Evolutionary conservation across 306 rosid species (phyloP).

Genomic region (Sechiopsis laciniata): DNA sequence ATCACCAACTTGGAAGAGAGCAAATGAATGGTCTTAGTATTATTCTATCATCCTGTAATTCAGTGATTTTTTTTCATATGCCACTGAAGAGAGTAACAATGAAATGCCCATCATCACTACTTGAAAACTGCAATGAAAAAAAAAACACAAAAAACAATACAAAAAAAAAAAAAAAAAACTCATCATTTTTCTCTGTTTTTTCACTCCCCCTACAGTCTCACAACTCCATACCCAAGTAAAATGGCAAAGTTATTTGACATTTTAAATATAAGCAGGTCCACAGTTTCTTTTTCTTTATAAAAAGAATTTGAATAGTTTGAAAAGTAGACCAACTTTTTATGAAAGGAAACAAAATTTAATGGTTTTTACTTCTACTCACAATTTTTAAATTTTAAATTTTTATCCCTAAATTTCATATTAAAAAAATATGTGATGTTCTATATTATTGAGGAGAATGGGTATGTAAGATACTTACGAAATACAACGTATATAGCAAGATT

Average conservation of each 20-base stretch:
- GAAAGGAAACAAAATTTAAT: background rate
- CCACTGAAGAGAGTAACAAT: background rate
- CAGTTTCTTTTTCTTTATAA: too few relatives aligned
- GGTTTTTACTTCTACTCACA: too few relatives aligned
- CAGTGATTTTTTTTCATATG: conserved; percentile 19
- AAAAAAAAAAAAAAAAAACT: too few relatives aligned
- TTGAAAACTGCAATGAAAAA: background rate
- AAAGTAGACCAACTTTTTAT: background rate
- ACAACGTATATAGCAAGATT: too few relatives aligned
- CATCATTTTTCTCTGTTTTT: background rate
- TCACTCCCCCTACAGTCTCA: too few relatives aligned
- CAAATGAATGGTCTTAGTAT: conserved; percentile 17
- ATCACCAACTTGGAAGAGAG: background rate
- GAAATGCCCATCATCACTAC: conserved; percentile 18
- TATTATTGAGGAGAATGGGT: too few relatives aligned
- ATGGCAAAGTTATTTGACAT: conserved; percentile 22
- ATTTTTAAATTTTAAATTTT: too few relatives aligned
- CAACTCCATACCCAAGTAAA: conserved; percentile 12
- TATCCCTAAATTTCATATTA: too few relatives aligned
- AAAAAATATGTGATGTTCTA: too few relatives aligned
- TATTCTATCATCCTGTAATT: conserved; percentile 25
- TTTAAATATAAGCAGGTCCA: background rate
- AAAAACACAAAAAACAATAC: too few relatives aligned
- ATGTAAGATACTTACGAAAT: too few relatives aligned
- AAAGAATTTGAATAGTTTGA: background rate